phyloP scores from a whole-genome alignment of 2,329 filamentous ascomycete genomes.

The Colletotrichum musae region DNA sequence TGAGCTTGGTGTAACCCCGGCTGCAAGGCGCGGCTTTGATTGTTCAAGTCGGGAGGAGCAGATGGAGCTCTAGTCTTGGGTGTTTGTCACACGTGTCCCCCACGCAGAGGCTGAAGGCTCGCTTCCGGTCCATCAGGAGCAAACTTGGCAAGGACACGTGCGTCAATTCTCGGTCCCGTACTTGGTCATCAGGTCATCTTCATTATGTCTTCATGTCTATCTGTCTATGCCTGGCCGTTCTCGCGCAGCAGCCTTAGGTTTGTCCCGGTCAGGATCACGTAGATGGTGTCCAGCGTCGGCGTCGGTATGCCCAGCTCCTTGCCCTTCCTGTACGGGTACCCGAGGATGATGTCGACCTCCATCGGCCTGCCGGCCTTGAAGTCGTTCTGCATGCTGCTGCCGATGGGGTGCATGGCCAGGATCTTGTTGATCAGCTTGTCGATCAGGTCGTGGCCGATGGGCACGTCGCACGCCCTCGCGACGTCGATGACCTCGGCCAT shows the following conservation, averaged over 20 bases:
- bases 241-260: slow-evolving; percentile 43
- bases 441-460: slow-evolving; percentile 62
- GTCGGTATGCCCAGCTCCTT: slow-evolving; percentile 68
- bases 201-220: background rate
- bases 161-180: background rate
- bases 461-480: slow-evolving; percentile 66
- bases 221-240: slow-evolving; percentile 9
- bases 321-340: slow-evolving; percentile 71
- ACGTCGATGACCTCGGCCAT: slow-evolving; percentile 69
- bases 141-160: background rate
- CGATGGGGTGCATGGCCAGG: slow-evolving; percentile 59
- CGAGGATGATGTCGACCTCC: slow-evolving; percentile 75
- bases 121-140: background rate
- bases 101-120: slow-evolving; percentile 24
- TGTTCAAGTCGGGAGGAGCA: too few species aligned
- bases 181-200: background rate
- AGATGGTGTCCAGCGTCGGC: slow-evolving; percentile 62
- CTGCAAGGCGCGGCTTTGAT: too few species aligned
- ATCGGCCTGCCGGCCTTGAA: slow-evolving; percentile 69
- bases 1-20: slow-evolving; percentile 1
- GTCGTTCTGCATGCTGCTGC: slow-evolving; percentile 71
- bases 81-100: background rate
- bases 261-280: slow-evolving; percentile 51
- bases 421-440: slow-evolving; percentile 64
- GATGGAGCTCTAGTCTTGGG: too few species aligned